Percentiles rank a stretch among this genome's conserved stretches.
Evolutionary conservation across 306 rosid species (phyloP).

Genomic region (Crotalaria pallida): DNA sequence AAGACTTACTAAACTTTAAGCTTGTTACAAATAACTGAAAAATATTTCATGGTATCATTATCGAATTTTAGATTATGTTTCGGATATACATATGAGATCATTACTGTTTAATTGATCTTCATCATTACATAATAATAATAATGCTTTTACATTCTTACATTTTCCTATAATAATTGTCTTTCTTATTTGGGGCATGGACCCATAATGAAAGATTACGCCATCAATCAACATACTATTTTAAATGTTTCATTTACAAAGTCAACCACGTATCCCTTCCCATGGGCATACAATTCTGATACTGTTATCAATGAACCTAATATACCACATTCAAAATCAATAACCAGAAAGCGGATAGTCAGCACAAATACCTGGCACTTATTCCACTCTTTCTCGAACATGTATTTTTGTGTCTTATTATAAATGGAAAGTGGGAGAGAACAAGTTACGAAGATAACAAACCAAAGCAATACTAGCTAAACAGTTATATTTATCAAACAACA

Average conservation of each 20-base stretch:
- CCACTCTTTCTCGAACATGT: background rate
- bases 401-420: background rate
- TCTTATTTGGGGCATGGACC: background rate
- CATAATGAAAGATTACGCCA: slow-evolving; percentile 8
- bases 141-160: background rate
- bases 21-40: too few relatives aligned
- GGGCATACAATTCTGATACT: slow-evolving; percentile 3
- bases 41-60: too few relatives aligned
- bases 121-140: background rate
- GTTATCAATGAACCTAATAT: background rate
- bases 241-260: background rate
- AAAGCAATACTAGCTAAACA: background rate
- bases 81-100: background rate
- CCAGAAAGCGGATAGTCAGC: background rate
- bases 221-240: background rate
- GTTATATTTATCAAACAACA: background rate
- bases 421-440: background rate
- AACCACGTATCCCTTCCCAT: background rate
- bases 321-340: background rate
- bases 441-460: background rate
- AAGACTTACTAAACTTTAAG: too few relatives aligned
- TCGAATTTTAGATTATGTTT: too few relatives aligned
- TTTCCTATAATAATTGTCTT: background rate
- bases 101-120: background rate
- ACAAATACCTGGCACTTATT: background rate